phyloP scores from a whole-genome alignment of 345 rosid species.

The Adansonia digitata region DNA sequence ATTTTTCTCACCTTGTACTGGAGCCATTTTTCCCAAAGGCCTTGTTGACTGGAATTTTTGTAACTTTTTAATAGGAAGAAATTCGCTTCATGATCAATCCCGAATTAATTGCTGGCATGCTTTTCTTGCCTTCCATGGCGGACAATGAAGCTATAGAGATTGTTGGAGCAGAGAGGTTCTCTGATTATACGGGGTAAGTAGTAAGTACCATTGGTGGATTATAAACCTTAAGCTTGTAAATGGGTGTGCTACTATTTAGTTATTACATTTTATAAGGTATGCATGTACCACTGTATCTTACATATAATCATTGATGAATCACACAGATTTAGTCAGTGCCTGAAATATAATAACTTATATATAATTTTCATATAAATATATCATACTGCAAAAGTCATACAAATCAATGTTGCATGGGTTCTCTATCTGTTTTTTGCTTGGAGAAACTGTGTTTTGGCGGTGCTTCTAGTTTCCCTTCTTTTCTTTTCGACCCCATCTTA shows the following conservation, averaged over 20 bases:
- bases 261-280: not conserved
- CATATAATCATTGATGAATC: not conserved
- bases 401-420: not conserved
- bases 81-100: constrained; percentile 96
- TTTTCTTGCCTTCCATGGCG: constrained; percentile 85
- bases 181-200: constrained; percentile 80
- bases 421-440: not conserved
- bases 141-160: constrained; percentile 86
- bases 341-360: not conserved
- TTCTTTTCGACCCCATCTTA: not conserved
- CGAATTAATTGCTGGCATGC: constrained; percentile 86
- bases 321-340: not conserved
- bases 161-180: constrained; percentile 83
- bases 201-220: constrained; percentile 38
- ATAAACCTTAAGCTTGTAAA: not conserved
- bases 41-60: not conserved
- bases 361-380: not conserved
- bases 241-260: not conserved
- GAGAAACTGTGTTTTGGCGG: not conserved
- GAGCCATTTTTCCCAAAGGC: not conserved
- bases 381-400: not conserved
- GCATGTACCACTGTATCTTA: not conserved
- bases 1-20: not conserved
- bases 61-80: constrained; percentile 60
- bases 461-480: not conserved